Evolutionary conservation across 2,329 filamentous ascomycete genomes (phyloP).

Genomic region (Epichloe glyceriae): DNA sequence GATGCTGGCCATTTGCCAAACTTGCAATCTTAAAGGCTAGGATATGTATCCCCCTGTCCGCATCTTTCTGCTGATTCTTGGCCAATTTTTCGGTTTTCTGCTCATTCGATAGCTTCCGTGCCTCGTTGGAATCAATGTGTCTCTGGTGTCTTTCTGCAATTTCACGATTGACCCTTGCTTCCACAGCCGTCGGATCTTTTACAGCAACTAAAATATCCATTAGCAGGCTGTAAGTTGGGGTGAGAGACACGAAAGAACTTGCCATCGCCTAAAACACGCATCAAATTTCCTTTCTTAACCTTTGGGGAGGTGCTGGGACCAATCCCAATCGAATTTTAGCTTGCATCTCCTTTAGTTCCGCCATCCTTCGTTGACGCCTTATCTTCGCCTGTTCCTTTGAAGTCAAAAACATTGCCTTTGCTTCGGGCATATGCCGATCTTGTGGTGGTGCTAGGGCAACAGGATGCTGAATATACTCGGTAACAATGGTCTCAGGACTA

Average conservation of each 20-base stretch:
- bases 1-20: slow-evolving; percentile 83
- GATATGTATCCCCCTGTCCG: slow-evolving; percentile 71
- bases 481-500: slow-evolving; percentile 74
- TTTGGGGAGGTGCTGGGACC: slow-evolving; percentile 86
- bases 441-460: slow-evolving; percentile 84
- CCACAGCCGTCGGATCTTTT: slow-evolving; percentile 93
- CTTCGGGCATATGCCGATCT: slow-evolving; percentile 63
- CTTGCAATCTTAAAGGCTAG: slow-evolving; percentile 82
- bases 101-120: slow-evolving; percentile 79
- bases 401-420: slow-evolving; percentile 89
- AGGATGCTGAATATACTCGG: slow-evolving; percentile 83
- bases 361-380: slow-evolving; percentile 78
- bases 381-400: slow-evolving; percentile 83
- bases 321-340: slow-evolving; percentile 89
- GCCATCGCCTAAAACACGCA: slow-evolving; percentile 82
- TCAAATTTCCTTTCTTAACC: slow-evolving; percentile 93
- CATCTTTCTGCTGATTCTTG: slow-evolving; percentile 74
- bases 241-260: slow-evolving; percentile 25
- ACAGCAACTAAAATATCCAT: slow-evolving; percentile 38
- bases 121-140: slow-evolving; percentile 69
- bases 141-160: slow-evolving; percentile 74
- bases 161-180: slow-evolving; percentile 84
- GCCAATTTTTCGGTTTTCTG: slow-evolving; percentile 73
- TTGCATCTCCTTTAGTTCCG: slow-evolving; percentile 88
- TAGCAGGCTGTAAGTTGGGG: neutral